These are phyloP conservation scores for Ophiosphaerella korrae DNA, from an alignment of 2,329 filamentous ascomycete species.

Conservation along the genomic window DNA sequence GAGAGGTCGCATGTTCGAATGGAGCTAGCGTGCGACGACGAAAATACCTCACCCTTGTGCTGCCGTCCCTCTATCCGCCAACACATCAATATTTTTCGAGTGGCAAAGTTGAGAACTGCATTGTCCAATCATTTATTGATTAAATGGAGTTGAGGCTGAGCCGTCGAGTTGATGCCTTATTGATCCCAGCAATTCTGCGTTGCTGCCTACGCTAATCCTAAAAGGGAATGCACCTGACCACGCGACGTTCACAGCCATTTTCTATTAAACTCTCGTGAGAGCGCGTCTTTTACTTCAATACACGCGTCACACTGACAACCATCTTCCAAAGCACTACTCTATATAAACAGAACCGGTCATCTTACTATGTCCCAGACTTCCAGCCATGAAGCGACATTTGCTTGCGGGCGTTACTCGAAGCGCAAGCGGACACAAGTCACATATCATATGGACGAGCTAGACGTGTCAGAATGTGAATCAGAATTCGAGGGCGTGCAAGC, in stretches of 20 bases:
- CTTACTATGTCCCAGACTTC: slow-evolving; percentile 22
- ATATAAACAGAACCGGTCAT: neutral
- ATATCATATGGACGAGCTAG: slow-evolving; percentile 33
- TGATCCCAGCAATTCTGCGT: slow-evolving; percentile 26
- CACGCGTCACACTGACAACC: slow-evolving; percentile 8
- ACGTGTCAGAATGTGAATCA: slow-evolving; percentile 25
- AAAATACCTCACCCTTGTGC: too few relatives aligned
- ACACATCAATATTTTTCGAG: too few relatives aligned
- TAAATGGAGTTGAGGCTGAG: slow-evolving; percentile 3
- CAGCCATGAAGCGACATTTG: slow-evolving; percentile 13
- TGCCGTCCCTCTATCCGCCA: too few relatives aligned
- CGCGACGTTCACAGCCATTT: slow-evolving; percentile 8
- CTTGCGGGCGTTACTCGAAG: slow-evolving; percentile 36
- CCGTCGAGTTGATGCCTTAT: slow-evolving; percentile 36
- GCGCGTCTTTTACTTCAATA: slow-evolving; percentile 29
- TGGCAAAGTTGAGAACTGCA: neutral
- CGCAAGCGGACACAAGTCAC: slow-evolving; percentile 41
- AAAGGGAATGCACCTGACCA: slow-evolving; percentile 18
- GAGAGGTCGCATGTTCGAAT: too few relatives aligned
- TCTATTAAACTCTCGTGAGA: slow-evolving; percentile 26
- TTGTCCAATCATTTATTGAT: neutral
- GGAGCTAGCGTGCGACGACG: too few relatives aligned
- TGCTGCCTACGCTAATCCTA: slow-evolving; percentile 41
- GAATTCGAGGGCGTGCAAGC: slow-evolving; percentile 20
- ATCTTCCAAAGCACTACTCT: neutral